Base-by-base conservation (phyloP, 352 stramenopile genomes). In the Albugo laibachii region DNA sequence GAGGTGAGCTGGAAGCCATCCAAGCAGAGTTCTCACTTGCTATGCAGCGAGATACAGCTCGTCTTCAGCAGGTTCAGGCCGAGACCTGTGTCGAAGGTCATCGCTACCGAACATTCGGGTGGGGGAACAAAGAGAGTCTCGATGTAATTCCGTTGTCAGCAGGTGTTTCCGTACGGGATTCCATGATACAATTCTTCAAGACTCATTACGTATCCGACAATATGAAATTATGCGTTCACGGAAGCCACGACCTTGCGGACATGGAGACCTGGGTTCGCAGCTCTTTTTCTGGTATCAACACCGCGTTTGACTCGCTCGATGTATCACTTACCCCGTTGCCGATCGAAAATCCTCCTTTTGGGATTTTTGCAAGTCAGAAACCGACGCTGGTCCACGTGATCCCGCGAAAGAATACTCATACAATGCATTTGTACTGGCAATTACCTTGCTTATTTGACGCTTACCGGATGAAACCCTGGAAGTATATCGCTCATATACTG, bases 11-110 rank as follows among this genome's bases (percentile, higher is more conserved):
- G 36, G 45, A 58, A 15, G 62, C 64, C 5, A 65, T 89, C 38
- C 69, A 87, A 39, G 71, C 61, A 13, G 76, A 89, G 47, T 84
- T 78, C 57, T 58, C 66, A 13, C 50, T 53, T 5, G 58, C 57
- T 24, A 53, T 36, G 2, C 61, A 69, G 37, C 60, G 69, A 49
- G 63, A 72, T 41, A 64, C 56, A 41, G 57, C 64, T 47, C 57
- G 59, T 1, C 47, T 69, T 38, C 59, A 57, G 51, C 62, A 71
- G 49, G 59, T 71, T 31, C 49, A 61, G 45, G 66, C 58, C 36
- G 58, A 63, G 36, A 61, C 55, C 5, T 50, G 53, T 19, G 39
- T 21, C 14, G 16, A 20, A 12, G 48, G 37, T 49, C 58, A 68
- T 15, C 57, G 63, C 12, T 83, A 67, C 59, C 45, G 61, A 31